These are phyloP conservation scores for Naganishia sp. DNA, from an alignment of 1,284 basidiomycete genomes.

Conservation along the genomic window DNA sequence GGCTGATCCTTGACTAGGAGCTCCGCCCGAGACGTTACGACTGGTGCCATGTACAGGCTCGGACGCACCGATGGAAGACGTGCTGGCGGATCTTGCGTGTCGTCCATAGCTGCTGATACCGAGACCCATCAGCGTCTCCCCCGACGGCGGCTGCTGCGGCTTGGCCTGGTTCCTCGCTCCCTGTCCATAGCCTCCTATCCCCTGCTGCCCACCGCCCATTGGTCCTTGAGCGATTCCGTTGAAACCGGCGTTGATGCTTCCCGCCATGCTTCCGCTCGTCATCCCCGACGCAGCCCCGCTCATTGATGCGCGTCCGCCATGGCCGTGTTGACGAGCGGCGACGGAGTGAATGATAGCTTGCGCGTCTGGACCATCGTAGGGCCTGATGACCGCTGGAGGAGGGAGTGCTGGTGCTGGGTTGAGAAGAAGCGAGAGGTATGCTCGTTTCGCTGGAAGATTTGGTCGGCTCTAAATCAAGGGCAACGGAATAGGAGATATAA, in stretches of 20 bases:
- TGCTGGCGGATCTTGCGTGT: constrained; percentile 28
- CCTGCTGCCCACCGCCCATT: background rate
- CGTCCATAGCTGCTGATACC: constrained; percentile 12
- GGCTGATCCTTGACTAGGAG: background rate
- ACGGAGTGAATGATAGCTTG: constrained; percentile 85
- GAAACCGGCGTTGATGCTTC: background rate
- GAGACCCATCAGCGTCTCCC: constrained; percentile 5
- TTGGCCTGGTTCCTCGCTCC: background rate
- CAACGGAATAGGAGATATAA: background rate
- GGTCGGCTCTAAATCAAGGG: background rate
- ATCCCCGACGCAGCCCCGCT: constrained; percentile 7
- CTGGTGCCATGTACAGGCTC: constrained; percentile 7
- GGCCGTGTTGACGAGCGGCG: constrained; percentile 57
- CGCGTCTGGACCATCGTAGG: constrained; percentile 93
- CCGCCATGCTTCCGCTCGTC: constrained; percentile 11
- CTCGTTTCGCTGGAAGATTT: constrained; percentile 72
- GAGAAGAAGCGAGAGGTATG: constrained; percentile 84
- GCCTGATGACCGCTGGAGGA: constrained; percentile 68
- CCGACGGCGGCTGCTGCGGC: background rate
- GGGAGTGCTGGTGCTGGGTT: constrained; percentile 74
- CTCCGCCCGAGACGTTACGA: constrained; percentile 10
- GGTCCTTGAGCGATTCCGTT: background rate
- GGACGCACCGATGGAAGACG: constrained; percentile 27
- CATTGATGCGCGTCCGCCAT: constrained; percentile 19
- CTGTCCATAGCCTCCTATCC: constrained; percentile 5